Evolutionary conservation across 768 basidiomycete genomes (phyloP), one percentile per base, ranked within the genome.

Genomic region (Inosperma sp.): DNA sequence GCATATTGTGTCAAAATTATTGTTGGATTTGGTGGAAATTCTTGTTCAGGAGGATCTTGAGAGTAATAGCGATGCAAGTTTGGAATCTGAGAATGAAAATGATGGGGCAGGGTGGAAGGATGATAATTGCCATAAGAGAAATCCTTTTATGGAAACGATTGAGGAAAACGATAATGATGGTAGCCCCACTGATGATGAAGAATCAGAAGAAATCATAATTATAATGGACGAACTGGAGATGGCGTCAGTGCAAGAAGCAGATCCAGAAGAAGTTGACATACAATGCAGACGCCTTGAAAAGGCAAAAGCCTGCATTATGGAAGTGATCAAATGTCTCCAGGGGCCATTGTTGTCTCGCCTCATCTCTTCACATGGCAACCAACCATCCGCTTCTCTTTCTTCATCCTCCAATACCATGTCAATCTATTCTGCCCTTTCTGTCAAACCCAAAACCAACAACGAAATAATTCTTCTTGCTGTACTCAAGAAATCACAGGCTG

Each of bases 381-480:
- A n/a, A 8, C 30, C 30, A 31, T 31, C n/a, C 37, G 17, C 8
- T 8, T 16, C 37, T n/a, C 37, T 40, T 22, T 10, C 37, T 22
- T 40, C 17, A 40, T 40, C 37, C 8, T 40, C 37, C 21, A 22
- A 40, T 22, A 7, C 37, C 37, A 40, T 40, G 37, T 8, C 37
- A 22, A n/a, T 16, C 37, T 10, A n/a, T 9, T 22, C 37, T 40
- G n/a, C 8, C 37, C 42, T 44, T 44, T 44, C 42, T 4, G 13
- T 44, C 25, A 26, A 44, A 8, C 42, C 42, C 7, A 26, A 44
- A 44, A 44, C 42, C 7, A 31, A 44, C 42, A 44, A 44, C 42
- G 42, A 44, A 17, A 17, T 9, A 21, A 26, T 44, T 44, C 42
- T 44, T 31, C 42, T 44, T 8, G 42, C 42, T 27, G 42, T 26